Percentiles rank a stretch among this genome's conserved stretches.
phyloP scores from a whole-genome alignment of 441 rosid species.

The Bruguiera hainesii region DNA sequence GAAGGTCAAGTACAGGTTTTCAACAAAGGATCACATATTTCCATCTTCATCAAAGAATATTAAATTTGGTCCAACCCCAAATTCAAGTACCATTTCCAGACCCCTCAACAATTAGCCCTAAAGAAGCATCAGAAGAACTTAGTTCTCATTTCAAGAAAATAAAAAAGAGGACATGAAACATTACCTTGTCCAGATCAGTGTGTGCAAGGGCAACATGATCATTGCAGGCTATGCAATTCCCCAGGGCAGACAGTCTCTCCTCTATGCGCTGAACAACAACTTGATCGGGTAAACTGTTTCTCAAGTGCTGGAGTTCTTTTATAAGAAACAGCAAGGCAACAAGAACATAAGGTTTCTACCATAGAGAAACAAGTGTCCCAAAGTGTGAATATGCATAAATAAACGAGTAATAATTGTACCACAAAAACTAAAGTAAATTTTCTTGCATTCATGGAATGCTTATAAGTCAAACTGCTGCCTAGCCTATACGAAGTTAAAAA shows the following conservation, averaged over 20 bases:
- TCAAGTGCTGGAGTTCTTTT: slow-evolving; percentile 89
- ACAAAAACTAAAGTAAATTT: too few relatives aligned
- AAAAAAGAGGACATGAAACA: not conserved
- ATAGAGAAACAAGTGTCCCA: not conserved
- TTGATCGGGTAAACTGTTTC: slow-evolving; percentile 86
- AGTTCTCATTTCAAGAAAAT: not conserved
- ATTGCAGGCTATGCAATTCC: slow-evolving; percentile 91
- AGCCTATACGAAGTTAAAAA: too few relatives aligned
- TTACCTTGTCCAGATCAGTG: slow-evolving; percentile 82
- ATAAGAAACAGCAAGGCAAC: slow-evolving; percentile 7
- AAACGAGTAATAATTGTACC: too few relatives aligned
- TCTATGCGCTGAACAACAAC: slow-evolving; percentile 88
- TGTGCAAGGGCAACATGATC: slow-evolving; percentile 95
- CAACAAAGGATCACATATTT: too few relatives aligned
- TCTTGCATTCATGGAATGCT: too few relatives aligned
- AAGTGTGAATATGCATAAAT: too few relatives aligned
- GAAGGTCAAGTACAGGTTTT: too few relatives aligned
- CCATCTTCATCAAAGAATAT: slow-evolving; percentile 3
- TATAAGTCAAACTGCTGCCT: too few relatives aligned
- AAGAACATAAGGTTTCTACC: not conserved
- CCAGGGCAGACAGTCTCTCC: slow-evolving; percentile 87
- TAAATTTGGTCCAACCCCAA: not conserved
- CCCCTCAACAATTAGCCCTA: not conserved
- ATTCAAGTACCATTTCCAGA: slow-evolving; percentile 2
- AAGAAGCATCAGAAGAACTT: not conserved